Conservation (phyloP, 1,284 basidiomycete species). For the Melampsora americana region DNA sequence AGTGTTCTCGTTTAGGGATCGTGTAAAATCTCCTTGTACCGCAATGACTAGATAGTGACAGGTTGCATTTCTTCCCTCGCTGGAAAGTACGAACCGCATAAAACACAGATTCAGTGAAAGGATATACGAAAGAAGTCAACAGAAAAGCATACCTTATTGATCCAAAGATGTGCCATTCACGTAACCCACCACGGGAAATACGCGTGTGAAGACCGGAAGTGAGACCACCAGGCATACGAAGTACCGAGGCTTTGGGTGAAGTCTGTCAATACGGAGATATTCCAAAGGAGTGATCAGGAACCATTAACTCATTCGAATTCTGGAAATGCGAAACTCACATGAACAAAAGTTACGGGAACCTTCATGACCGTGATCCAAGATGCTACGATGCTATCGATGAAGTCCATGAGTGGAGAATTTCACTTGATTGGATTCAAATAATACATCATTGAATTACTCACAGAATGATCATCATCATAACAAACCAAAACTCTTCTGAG, state of each 20-base stretch:
- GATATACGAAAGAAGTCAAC: neutral
- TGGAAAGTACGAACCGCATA: constrained; percentile 18
- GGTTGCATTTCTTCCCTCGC: constrained; percentile 10
- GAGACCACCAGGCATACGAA: constrained; percentile 10
- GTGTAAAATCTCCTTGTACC: constrained; percentile 11
- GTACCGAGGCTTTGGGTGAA: constrained; percentile 10
- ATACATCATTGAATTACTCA: constrained; percentile 50
- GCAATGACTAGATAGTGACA: constrained; percentile 14
- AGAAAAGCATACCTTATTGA: neutral
- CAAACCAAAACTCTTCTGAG: constrained; percentile 69
- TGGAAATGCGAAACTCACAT: neutral
- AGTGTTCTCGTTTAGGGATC: neutral
- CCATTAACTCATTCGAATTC: neutral
- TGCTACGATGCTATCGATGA: neutral
- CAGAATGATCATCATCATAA: constrained; percentile 69
- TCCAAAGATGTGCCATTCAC: constrained; percentile 25
- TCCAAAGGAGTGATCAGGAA: neutral
- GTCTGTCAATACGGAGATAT: neutral
- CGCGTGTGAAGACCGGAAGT: constrained; percentile 24
- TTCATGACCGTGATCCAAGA: constrained; percentile 11
- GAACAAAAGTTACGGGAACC: neutral
- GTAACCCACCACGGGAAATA: neutral
- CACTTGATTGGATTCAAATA: neutral
- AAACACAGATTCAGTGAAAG: neutral
- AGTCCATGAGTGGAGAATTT: neutral